These are phyloP conservation scores for Monilinia laxa DNA, from an alignment of 2,329 filamentous ascomycete species.

Conservation along the genomic window DNA sequence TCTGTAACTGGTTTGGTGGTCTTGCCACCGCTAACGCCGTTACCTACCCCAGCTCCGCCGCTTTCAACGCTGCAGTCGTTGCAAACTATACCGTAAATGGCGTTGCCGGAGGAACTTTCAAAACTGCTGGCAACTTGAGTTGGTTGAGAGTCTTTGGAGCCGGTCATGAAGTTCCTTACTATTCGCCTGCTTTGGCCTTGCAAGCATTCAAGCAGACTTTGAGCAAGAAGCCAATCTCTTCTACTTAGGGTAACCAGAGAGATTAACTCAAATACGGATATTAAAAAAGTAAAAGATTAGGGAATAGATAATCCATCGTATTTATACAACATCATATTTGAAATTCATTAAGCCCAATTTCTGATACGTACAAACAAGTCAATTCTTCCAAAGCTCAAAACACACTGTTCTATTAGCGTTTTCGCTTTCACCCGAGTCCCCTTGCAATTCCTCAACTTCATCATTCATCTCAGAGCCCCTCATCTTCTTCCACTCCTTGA, in stretches of 20 bases:
- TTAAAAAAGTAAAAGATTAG: too few species aligned
- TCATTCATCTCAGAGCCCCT: background rate
- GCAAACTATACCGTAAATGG: constrained; percentile 51
- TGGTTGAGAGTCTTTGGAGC: constrained; percentile 51
- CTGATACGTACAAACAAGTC: background rate
- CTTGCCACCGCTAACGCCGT: constrained; percentile 49
- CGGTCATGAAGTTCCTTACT: constrained; percentile 43
- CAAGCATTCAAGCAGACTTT: constrained; percentile 51
- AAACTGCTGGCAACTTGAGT: constrained; percentile 50
- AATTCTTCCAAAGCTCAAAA: background rate
- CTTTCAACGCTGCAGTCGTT: constrained; percentile 45
- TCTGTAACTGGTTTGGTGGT: constrained; percentile 58
- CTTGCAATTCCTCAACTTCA: background rate
- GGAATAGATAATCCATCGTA: background rate
- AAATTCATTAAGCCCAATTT: background rate
- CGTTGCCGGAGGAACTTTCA: constrained; percentile 49
- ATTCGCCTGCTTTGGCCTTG: constrained; percentile 45
- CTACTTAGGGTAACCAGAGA: constrained; percentile 36
- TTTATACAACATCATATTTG: background rate
- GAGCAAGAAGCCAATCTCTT: constrained; percentile 40
- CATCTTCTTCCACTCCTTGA: background rate
- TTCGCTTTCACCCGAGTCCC: background rate
- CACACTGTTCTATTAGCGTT: background rate
- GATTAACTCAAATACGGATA: too few species aligned
- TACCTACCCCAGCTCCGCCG: constrained; percentile 43